A percentile compares a stretch with the other conserved stretches of the same genome.
phyloP scores from a whole-genome alignment of 306 rosid species.

The Pyrus betulifolia region DNA sequence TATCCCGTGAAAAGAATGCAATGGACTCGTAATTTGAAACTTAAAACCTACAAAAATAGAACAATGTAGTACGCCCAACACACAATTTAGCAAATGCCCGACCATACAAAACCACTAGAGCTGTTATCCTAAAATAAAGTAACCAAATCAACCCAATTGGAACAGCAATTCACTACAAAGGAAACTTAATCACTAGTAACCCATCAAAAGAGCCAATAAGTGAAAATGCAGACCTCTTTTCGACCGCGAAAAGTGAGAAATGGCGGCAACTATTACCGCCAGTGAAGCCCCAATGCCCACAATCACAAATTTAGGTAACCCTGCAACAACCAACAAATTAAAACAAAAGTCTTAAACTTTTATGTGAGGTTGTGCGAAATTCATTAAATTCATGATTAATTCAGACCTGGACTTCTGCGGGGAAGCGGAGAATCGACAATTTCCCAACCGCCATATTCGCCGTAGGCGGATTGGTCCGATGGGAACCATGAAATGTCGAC shows the following conservation, averaged over 20 bases:
- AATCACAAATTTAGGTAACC: slow-evolving; percentile 29
- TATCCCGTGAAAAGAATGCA: slow-evolving; percentile 36
- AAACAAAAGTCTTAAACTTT: not conserved
- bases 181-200: not conserved
- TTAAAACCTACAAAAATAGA: slow-evolving; percentile 36
- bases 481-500: slow-evolving; percentile 39
- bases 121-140: not conserved
- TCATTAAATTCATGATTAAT: too few relatives aligned
- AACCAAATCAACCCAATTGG: not conserved
- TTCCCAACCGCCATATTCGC: slow-evolving; percentile 60
- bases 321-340: slow-evolving; percentile 17
- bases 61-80: not conserved
- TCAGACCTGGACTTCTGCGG: slow-evolving; percentile 21
- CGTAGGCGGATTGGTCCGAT: slow-evolving; percentile 14
- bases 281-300: slow-evolving; percentile 54
- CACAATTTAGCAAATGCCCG: not conserved
- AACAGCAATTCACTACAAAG: not conserved
- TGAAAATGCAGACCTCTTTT: slow-evolving; percentile 44
- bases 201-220: not conserved
- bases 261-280: slow-evolving; percentile 37
- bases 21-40: slow-evolving; percentile 40
- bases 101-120: not conserved
- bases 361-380: not conserved
- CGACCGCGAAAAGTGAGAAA: slow-evolving; percentile 44
- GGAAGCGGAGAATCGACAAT: slow-evolving; percentile 26